A percentile compares a stretch with the other conserved stretches of the same genome.
Evolutionary conservation across 2,329 filamentous ascomycete species (phyloP).

Genomic region (Aspergillus latus): DNA sequence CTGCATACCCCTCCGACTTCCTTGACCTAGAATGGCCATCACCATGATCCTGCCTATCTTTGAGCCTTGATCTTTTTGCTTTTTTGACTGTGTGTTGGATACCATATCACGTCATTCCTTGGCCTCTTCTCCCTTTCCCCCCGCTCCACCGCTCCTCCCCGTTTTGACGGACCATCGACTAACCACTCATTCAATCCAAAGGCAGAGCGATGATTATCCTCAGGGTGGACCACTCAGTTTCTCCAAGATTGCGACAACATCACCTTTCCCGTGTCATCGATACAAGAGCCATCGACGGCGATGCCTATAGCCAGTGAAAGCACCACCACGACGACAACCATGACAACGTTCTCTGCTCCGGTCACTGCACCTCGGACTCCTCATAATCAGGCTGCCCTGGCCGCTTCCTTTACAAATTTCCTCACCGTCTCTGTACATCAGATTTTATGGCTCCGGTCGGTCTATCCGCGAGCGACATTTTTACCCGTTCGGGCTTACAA

Average conservation of each 20-base stretch:
- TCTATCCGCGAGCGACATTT: conserved; percentile 79
- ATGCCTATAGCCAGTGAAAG: conserved; percentile 46
- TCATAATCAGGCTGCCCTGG: conserved; percentile 58
- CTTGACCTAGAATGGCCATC: not conserved
- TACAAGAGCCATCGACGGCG: conserved; percentile 33
- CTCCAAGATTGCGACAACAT: conserved; percentile 39
- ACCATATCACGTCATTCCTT: conserved; percentile 7
- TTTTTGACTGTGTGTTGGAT: not conserved
- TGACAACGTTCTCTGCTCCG: conserved; percentile 42
- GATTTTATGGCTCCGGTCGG: conserved; percentile 74
- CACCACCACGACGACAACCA: conserved; percentile 39
- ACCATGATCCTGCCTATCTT: not conserved
- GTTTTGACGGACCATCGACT: conserved; percentile 18
- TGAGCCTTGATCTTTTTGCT: conserved; percentile 1
- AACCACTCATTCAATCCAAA: conserved; percentile 21
- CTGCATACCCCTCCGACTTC: conserved; percentile 5
- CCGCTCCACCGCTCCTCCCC: conserved; percentile 4
- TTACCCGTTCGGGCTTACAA: conserved; percentile 78
- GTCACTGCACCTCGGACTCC: conserved; percentile 44
- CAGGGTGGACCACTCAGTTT: conserved; percentile 44
- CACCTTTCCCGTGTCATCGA: conserved; percentile 36
- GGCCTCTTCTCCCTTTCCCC: not conserved
- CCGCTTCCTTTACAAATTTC: conserved; percentile 73
- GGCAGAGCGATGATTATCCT: conserved; percentile 47
- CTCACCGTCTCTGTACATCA: conserved; percentile 81